phyloP scores from a whole-genome alignment of 176 grass and related monocot genomes.

The Triticum urartu region DNA sequence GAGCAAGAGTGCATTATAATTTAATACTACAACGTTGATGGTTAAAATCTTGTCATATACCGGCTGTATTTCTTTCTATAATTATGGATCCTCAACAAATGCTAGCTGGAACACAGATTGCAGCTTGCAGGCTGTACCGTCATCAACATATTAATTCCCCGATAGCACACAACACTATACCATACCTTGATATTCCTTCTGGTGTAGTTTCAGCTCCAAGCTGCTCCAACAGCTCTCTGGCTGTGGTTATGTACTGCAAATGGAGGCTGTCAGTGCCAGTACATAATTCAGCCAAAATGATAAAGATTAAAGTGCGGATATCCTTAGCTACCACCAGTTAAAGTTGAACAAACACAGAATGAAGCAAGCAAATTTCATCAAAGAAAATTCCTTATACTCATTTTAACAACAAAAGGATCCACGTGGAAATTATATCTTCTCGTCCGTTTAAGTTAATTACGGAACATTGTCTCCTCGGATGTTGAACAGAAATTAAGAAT shows the following conservation, averaged over 20 bases:
- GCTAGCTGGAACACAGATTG: neutral
- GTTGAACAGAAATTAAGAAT: neutral
- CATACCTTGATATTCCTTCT: slow-evolving; percentile 57
- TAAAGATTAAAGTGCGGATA: neutral
- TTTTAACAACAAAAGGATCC: neutral
- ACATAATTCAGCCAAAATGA: neutral
- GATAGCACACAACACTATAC: neutral
- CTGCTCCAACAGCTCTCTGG: slow-evolving; percentile 82
- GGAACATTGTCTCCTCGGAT: neutral
- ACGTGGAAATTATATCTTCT: neutral
- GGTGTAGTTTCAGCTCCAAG: slow-evolving; percentile 70
- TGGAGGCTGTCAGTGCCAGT: slow-evolving; percentile 10
- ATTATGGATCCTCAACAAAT: neutral
- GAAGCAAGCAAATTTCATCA: neutral
- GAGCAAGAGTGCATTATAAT: neutral
- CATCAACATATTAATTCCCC: neutral
- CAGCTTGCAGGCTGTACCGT: slow-evolving; percentile 3
- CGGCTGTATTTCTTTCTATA: neutral
- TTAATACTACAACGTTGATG: neutral
- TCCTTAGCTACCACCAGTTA: neutral
- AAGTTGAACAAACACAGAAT: too few relatives aligned
- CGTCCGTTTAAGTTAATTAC: neutral
- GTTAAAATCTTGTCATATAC: neutral
- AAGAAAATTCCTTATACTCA: neutral
- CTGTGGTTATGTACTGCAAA: slow-evolving; percentile 86